Evolutionary conservation across 2,329 filamentous ascomycete species (phyloP), one percentile per base, ranked within the genome.

Genomic region (Didymellaceae sp.): DNA sequence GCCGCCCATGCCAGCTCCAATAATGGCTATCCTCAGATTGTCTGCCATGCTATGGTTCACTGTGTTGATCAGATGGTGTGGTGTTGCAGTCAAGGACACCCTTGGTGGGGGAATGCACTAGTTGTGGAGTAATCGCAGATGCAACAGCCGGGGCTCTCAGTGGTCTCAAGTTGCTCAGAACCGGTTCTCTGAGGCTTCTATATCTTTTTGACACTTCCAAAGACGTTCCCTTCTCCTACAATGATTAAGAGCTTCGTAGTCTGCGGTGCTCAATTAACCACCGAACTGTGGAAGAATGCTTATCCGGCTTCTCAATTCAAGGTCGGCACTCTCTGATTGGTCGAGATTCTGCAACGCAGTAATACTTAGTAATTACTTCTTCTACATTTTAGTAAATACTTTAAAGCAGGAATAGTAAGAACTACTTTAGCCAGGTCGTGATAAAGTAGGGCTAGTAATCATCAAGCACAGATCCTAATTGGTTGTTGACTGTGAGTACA

Each of bases 1-100:
- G 21, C 90, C 90, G 43, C 89, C 89, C 88, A 94, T 93, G 58
- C 89, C 88, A 87, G 69, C 68, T 21, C 69, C 69, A 26, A 71
- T 52, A 7, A 72, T 61, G 22, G 68, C 67, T 62, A 72, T 68
- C 37, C 64, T 65, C 10, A 65, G 45, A 6, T 58, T 57, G 6
- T 68, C 61, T 14, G 67, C 63, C 68, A 72, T 72, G 21, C 11
- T 59, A 31, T 35, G 30, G 26, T 18, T 4, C n/a, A 22, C 9
- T 11, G n/a, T 31, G 1, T 37, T 20, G 14, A 14, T 14, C n/a
- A 18, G 11, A 38, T 14, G 17, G 26, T 9, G 18, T 30, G 24
- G 7, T 41, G 31, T 37, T 45, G 41, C 17, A 25, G 26, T 44
- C 28, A 9, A 5, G 21, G 28, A 21, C 28, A 26, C 20, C 20